Conservation (phyloP, 192 early-diverging fungal genomes). For the Podila minutissima region DNA sequence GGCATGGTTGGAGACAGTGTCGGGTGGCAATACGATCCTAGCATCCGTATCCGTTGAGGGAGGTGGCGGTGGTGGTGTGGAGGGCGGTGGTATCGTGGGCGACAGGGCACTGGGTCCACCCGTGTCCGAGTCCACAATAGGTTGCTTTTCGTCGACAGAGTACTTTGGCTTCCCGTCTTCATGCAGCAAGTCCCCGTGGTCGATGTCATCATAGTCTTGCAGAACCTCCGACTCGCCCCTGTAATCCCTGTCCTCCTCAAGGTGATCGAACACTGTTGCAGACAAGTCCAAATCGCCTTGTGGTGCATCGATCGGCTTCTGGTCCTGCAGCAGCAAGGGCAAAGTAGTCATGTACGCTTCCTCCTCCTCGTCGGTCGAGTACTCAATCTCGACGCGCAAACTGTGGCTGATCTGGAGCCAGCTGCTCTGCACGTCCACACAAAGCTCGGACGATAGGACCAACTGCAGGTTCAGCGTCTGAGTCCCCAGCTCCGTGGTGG, state of each 20-base stretch:
- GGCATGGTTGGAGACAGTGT: neutral
- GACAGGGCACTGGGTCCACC: neutral
- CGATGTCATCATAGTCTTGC: neutral
- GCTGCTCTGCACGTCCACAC: conserved; percentile 44
- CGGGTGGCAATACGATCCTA: neutral
- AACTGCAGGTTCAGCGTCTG: conserved; percentile 31
- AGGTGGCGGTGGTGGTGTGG: neutral
- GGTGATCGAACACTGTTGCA: neutral
- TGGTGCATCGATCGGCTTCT: neutral
- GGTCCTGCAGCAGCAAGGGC: neutral
- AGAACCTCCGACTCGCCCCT: neutral
- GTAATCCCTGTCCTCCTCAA: neutral
- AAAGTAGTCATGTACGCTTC: conserved; percentile 23
- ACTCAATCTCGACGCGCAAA: conserved; percentile 40
- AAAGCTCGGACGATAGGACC: conserved; percentile 37
- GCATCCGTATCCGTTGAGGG: neutral
- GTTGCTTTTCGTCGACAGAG: neutral
- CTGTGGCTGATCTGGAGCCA: conserved; percentile 44
- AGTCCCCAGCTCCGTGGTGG: conserved; percentile 21
- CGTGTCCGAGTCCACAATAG: neutral
- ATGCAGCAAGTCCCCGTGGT: neutral
- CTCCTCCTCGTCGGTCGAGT: conserved; percentile 26
- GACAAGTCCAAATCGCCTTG: neutral
- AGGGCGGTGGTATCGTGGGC: too few relatives aligned
- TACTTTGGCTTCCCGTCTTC: neutral